Percentiles rank a stretch among this genome's conserved stretches.
phyloP scores from a whole-genome alignment of 129 eudicot genomes.

The Heracleum sosnowskyi region DNA sequence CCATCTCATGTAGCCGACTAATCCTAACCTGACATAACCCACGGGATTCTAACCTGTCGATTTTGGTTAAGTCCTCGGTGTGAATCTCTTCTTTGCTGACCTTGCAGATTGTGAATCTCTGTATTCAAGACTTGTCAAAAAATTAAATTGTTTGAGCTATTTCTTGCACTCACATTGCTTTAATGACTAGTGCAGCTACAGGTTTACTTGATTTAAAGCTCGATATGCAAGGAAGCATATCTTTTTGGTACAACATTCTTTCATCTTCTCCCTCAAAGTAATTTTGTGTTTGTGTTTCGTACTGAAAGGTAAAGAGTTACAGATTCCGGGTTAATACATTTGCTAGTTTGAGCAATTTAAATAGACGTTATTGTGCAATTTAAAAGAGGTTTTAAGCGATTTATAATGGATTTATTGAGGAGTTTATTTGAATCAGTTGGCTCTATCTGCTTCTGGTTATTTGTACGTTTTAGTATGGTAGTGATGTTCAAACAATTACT shows the following conservation, averaged over 20 bases:
- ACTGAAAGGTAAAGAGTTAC: neutral
- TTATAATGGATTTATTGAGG: neutral
- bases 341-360: neutral
- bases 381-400: neutral
- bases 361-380: neutral
- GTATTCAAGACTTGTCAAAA: neutral
- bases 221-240: neutral
- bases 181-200: neutral
- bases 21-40: too few relatives aligned
- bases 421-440: neutral
- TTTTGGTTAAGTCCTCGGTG: neutral
- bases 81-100: neutral
- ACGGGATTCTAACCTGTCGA: neutral
- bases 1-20: too few relatives aligned
- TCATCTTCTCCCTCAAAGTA: neutral
- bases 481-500: conserved; percentile 22
- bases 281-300: neutral
- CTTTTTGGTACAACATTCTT: neutral
- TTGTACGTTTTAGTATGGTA: conserved; percentile 22
- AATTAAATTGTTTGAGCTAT: neutral
- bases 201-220: neutral
- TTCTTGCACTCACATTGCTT: neutral
- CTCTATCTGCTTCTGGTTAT: conserved; percentile 19
- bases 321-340: neutral
- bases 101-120: neutral